Conservation (phyloP, 768 basidiomycete genomes). For the Termitomyces sp. region DNA sequence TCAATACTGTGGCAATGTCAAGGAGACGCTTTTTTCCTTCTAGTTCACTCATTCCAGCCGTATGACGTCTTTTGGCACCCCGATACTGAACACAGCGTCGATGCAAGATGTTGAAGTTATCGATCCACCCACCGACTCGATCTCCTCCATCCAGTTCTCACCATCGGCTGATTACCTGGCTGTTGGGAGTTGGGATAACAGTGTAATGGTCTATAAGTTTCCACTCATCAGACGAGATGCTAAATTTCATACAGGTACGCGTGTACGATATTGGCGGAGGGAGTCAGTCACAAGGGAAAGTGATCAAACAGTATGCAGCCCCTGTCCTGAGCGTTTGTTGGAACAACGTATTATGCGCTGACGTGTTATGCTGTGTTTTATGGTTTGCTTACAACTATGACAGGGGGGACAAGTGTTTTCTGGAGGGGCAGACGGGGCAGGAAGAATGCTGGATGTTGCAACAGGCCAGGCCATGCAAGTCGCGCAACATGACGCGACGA, state of each 20-base stretch:
- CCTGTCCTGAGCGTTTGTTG: constrained; percentile 88
- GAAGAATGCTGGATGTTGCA: constrained; percentile 82
- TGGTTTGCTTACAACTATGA: neutral
- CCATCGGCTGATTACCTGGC: constrained; percentile 83
- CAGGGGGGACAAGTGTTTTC: constrained; percentile 92
- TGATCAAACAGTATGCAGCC: constrained; percentile 77
- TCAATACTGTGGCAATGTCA: neutral
- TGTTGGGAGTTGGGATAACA: constrained; percentile 91
- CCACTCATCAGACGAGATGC: neutral
- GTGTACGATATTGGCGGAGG: constrained; percentile 84
- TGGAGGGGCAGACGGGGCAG: constrained; percentile 91
- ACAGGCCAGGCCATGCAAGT: constrained; percentile 82
- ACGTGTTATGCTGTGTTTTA: neutral
- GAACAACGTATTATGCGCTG: constrained; percentile 86
- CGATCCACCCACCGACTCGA: constrained; percentile 81
- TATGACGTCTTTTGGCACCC: neutral
- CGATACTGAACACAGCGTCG: neutral
- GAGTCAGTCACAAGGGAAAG: constrained; percentile 83
- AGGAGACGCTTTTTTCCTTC: neutral
- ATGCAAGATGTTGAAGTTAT: constrained; percentile 72
- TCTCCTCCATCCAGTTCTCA: constrained; percentile 81
- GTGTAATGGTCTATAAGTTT: constrained; percentile 45
- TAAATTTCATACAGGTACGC: constrained; percentile 56
- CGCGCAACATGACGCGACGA: constrained; percentile 86
- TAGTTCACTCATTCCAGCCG: neutral